Evolutionary conservation across 2,329 filamentous ascomycete species (phyloP).

Genomic region (Colletotrichum musicola): DNA sequence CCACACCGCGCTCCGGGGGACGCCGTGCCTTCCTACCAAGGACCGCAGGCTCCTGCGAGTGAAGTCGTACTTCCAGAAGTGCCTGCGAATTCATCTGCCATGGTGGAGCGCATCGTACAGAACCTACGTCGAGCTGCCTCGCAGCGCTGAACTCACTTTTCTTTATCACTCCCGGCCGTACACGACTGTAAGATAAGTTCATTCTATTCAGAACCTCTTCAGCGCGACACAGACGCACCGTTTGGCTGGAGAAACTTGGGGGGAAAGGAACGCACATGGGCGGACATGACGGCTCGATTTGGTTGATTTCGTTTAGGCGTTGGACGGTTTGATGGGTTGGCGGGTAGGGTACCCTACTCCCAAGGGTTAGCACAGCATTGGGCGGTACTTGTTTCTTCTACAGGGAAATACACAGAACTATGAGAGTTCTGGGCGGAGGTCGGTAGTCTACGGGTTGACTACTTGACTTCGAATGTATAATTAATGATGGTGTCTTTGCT

Average conservation of each 20-base stretch:
- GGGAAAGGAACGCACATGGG: slow-evolving; percentile 13
- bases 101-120: slow-evolving; percentile 66
- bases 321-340: slow-evolving; percentile 4
- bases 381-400: not conserved
- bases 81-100: slow-evolving; percentile 58
- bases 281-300: slow-evolving; percentile 6
- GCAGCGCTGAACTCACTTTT: slow-evolving; percentile 18
- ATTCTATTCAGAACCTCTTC: slow-evolving; percentile 1
- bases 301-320: not conserved
- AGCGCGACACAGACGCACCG: slow-evolving; percentile 20
- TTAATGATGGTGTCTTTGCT: no score
- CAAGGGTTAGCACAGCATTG: slow-evolving; percentile 3
- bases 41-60: slow-evolving; percentile 8
- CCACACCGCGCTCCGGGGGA: slow-evolving; percentile 20
- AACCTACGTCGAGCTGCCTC: slow-evolving; percentile 59
- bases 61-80: slow-evolving; percentile 55
- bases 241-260: not conserved
- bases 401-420: not conserved
- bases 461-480: not conserved
- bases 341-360: not conserved
- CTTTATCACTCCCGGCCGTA: not conserved
- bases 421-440: not conserved
- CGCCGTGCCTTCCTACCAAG: not conserved
- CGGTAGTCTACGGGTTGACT: not conserved
- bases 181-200: slow-evolving; percentile 12